These are phyloP conservation scores for Amoeboaphelidium occidentale DNA, from an alignment of 371 early-diverging fungal genomes.

Conservation along the genomic window DNA sequence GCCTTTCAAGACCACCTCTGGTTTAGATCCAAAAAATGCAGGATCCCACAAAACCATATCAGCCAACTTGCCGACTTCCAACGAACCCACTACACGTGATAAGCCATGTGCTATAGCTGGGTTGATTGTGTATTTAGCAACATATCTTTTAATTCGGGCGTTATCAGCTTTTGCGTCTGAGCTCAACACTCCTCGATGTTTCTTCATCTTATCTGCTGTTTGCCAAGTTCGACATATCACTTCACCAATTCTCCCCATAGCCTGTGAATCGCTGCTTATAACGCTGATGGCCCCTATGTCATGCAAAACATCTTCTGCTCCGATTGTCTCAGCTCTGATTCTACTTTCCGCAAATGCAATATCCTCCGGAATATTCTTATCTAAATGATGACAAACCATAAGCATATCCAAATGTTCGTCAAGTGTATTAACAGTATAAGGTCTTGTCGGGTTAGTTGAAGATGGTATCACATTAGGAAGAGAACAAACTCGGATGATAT, in stretches of 20 bases:
- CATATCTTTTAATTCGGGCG: constrained; percentile 32
- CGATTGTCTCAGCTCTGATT: constrained; percentile 83
- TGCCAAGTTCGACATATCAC: constrained; percentile 75
- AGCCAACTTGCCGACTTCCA: constrained; percentile 73
- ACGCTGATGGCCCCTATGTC: constrained; percentile 75
- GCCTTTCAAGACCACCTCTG: constrained; percentile 54
- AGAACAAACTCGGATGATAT: constrained; percentile 27
- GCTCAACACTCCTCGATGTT: constrained; percentile 36
- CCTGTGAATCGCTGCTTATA: constrained; percentile 70
- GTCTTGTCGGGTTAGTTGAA: constrained; percentile 78
- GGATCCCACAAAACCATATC: constrained; percentile 67
- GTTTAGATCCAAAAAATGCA: constrained; percentile 63
- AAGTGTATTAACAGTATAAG: constrained; percentile 67
- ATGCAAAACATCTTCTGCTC: constrained; percentile 73
- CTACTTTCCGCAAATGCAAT: constrained; percentile 82
- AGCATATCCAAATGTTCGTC: constrained; percentile 93
- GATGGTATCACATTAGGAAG: constrained; percentile 58
- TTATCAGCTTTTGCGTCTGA: constrained; percentile 13
- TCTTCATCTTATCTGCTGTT: constrained; percentile 75
- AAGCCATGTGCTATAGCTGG: constrained; percentile 71
- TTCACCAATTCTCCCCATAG: constrained; percentile 86
- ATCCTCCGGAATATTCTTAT: constrained; percentile 72
- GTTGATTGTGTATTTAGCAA: constrained; percentile 87
- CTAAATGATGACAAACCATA: constrained; percentile 90
- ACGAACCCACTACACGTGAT: constrained; percentile 64